Conservation (phyloP, 106 monocot genomes). For the Dioscorea zingiberensis region DNA sequence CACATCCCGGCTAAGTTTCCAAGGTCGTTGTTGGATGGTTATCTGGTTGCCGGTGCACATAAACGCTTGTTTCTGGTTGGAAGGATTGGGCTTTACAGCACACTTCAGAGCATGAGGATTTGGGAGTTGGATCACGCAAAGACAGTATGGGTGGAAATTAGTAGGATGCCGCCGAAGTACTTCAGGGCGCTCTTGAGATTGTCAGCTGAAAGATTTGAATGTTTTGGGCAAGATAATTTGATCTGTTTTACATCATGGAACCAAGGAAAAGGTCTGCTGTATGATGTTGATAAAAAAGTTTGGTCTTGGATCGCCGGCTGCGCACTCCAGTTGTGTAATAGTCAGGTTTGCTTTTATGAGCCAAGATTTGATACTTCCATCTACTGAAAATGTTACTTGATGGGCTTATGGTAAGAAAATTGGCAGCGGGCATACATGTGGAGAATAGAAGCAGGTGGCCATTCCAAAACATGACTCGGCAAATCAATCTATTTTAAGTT, state of each 20-base stretch:
- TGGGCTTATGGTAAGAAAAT: too few relatives aligned
- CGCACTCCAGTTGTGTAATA: slow-evolving; percentile 69
- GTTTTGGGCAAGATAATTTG: slow-evolving; percentile 83
- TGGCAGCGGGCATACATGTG: too few relatives aligned
- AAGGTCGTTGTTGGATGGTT: slow-evolving; percentile 65
- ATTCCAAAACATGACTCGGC: too few relatives aligned
- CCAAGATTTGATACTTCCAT: slow-evolving; percentile 68
- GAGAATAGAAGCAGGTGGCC: too few relatives aligned
- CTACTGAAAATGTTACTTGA: not conserved
- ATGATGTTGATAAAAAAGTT: slow-evolving; percentile 64
- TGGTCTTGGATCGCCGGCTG: slow-evolving; percentile 89
- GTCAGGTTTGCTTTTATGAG: slow-evolving; percentile 83
- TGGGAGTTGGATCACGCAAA: slow-evolving; percentile 85
- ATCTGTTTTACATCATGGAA: slow-evolving; percentile 91
- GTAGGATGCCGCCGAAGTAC: slow-evolving; percentile 79
- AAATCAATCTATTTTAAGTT: too few relatives aligned
- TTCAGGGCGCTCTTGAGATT: slow-evolving; percentile 65
- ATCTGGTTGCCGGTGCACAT: slow-evolving; percentile 65
- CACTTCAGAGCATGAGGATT: slow-evolving; percentile 78
- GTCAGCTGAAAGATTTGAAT: slow-evolving; percentile 81
- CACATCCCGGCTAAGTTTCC: slow-evolving; percentile 86
- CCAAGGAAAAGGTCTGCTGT: slow-evolving; percentile 74
- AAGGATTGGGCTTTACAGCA: slow-evolving; percentile 75
- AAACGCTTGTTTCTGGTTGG: slow-evolving; percentile 77
- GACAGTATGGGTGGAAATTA: slow-evolving; percentile 67